phyloP scores from a whole-genome alignment of 345 rosid species.

The Acer saccharum region DNA sequence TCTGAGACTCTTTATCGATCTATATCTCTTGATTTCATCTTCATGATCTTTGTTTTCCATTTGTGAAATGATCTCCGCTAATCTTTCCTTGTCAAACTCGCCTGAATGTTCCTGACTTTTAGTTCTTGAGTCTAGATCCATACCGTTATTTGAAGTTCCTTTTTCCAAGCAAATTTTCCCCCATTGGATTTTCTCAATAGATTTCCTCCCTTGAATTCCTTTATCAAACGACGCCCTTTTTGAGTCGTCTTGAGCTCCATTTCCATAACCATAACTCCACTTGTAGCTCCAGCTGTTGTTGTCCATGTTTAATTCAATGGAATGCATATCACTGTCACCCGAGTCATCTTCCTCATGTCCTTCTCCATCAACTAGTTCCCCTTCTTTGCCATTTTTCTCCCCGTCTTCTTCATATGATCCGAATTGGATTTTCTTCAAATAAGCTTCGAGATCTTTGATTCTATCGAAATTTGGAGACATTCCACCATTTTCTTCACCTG shows the following conservation, averaged over 20 bases:
- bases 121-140: slow-evolving; percentile 25
- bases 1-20: slow-evolving; percentile 50
- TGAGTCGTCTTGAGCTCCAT: slow-evolving; percentile 28
- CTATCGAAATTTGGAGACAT: slow-evolving; percentile 42
- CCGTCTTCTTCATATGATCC: slow-evolving; percentile 28
- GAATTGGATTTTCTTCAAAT: slow-evolving; percentile 33
- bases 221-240: slow-evolving; percentile 40
- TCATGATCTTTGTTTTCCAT: slow-evolving; percentile 36
- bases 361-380: slow-evolving; percentile 35
- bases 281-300: slow-evolving; percentile 58
- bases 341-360: slow-evolving; percentile 56
- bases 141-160: slow-evolving; percentile 29
- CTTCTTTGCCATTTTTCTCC: slow-evolving; percentile 19
- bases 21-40: slow-evolving; percentile 48
- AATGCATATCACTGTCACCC: slow-evolving; percentile 83
- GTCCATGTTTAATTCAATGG: slow-evolving; percentile 93
- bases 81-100: slow-evolving; percentile 34
- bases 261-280: slow-evolving; percentile 77
- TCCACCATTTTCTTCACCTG: slow-evolving; percentile 30
- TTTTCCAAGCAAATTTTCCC: slow-evolving; percentile 50
- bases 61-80: slow-evolving; percentile 33
- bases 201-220: slow-evolving; percentile 49
- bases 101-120: slow-evolving; percentile 43
- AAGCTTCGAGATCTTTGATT: slow-evolving; percentile 63
- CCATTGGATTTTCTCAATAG: slow-evolving; percentile 63